Evolutionary conservation across 2,329 filamentous ascomycete genomes (phyloP), one percentile per base, ranked within the genome.

Genomic region (Paracoccidioides lutzii): DNA sequence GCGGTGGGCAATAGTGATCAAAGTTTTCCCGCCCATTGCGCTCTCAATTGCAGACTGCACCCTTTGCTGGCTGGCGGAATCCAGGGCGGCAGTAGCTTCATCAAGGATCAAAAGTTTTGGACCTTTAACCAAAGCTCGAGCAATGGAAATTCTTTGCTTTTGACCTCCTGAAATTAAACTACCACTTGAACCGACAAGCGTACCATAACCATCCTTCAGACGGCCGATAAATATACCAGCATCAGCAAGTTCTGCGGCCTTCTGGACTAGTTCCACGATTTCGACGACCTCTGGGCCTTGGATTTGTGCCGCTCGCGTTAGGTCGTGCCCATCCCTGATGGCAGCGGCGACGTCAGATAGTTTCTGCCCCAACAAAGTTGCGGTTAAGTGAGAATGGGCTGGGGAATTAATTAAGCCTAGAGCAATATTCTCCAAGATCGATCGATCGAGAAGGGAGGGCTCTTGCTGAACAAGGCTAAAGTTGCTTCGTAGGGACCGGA

Each of bases 401-500:
- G 52, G 49, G 33, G 58, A 62, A 54, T 65, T 66, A 42, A 75
- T 66, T 10, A 80, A 65, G 1, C 77, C 77, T 45, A 75, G 67
- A 1, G 74, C 74, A 52, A 96, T 93, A 68, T 95, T 95, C 50
- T 87, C 80, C 65, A 80, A 87, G 60, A 95, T 90, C 0, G 87
- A 88, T 0, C 85, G 88, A 54, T 83, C 83, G 66, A 95, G 95
- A 0, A 95, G 77, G 0, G 86, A 84, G 0, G 90, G 88, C 65
- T 96, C 90, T 66, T 95, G 90, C 55, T 85, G 87, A 55, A 95
- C 90, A 3, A 95, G 77, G 0, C 88, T 82, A 63, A 95, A 88
- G 62, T 93, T 86, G 65, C 88, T 85, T 57, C 89, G 82, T 56
- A 94, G 74, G 87, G 87, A 93, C 51, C 81, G 79, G 33, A 94